Evolutionary conservation across 495 filamentous ascomycete species (phyloP), one percentile per base, ranked within the genome.

Genomic region (Aspergillus bertholletiae): DNA sequence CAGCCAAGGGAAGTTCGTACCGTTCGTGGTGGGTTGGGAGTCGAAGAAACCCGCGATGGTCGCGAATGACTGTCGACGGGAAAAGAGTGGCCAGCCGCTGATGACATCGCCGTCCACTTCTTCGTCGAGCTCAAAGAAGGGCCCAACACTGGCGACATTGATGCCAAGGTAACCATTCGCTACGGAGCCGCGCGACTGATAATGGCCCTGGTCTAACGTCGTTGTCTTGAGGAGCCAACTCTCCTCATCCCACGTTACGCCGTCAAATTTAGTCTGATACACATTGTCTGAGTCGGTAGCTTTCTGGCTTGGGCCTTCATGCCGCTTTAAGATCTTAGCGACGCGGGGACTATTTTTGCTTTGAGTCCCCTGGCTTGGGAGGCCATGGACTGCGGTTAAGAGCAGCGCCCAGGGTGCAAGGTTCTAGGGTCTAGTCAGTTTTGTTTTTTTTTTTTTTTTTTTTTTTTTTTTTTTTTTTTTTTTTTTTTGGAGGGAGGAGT

Each of bases 11-110:
- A 86, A 90, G 62, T 92, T 92, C 7, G 81, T 84, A 3, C 79
- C 76, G 34, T 84, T 86, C 0, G 79, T 84, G 30, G 71, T 79
- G 1, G 74, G 74, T 65, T 91, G 87, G 8, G 72, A 66, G 55
- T 90, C 79, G 54, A 78, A 91, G 66, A 92, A 92, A 0, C 88
- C 88, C 35, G 83, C 78, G 51, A 92, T 81, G 0, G 87, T 90
- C 4, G 85, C 83, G 64, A 92, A 89, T 1, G 84, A 80, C 61
- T 89, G 84, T 13, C 88, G 75, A 7, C 75, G 64, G 43, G 84
- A 74, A 69, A 83, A 89, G 15, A 92, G 66, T 7, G 88, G 88
- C 88, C 88, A 92, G 6, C 88, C 88, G 58, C 82, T 87, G 63
- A 85, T 84, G 23, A 79, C 79, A 50, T 80, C 77, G 15, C 69